Conservation (phyloP, 306 rosid genomes). For the Senna tora region DNA sequence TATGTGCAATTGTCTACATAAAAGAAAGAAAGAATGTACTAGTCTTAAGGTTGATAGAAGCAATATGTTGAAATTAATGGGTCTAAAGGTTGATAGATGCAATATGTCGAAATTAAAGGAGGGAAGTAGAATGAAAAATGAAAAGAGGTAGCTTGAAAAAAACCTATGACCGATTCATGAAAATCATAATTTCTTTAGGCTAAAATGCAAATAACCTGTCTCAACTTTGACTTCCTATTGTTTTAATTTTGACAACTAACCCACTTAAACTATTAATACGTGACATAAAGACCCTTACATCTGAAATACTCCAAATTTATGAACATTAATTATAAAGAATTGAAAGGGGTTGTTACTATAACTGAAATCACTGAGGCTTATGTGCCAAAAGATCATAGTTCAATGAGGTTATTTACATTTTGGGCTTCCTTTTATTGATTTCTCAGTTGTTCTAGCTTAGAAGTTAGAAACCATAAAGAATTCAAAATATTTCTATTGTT, state of each 20-base stretch:
- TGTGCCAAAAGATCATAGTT: not conserved
- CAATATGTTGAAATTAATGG: not conserved
- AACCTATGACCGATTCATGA: not conserved
- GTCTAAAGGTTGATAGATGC: not conserved
- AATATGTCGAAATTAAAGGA: not conserved
- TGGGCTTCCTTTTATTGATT: not conserved
- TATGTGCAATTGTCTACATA: slow-evolving; percentile 1
- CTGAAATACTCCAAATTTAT: not conserved
- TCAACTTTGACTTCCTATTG: no score
- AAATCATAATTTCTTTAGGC: not conserved
- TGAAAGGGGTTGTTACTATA: not conserved
- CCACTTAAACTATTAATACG: no score
- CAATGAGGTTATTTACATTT: not conserved
- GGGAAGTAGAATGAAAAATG: not conserved
- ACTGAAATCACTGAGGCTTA: not conserved
- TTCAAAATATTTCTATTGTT: not conserved
- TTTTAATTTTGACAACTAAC: no score
- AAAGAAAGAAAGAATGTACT: not conserved
- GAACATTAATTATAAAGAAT: not conserved
- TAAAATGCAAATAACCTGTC: not conserved
- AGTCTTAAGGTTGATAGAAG: not conserved
- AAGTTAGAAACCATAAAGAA: not conserved
- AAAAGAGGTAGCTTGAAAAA: not conserved
- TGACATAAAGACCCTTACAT: no score
- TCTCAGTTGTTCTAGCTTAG: not conserved